Conservation (phyloP, 2,329 filamentous ascomycete species). For the Hypoxylon sp. region DNA sequence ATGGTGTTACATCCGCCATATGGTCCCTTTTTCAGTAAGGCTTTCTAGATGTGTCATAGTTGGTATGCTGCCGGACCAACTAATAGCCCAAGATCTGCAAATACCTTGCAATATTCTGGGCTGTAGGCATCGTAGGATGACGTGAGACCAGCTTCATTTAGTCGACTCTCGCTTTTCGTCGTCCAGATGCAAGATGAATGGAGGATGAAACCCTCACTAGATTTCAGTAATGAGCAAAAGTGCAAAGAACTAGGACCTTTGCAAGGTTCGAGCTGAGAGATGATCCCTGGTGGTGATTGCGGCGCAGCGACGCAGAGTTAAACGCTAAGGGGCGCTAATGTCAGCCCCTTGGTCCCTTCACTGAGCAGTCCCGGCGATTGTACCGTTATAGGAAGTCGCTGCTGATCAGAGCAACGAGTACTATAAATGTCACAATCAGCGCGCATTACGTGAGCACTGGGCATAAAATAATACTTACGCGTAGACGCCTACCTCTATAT, state of each 20-base stretch:
- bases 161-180: not conserved
- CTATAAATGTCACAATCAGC: too few species aligned
- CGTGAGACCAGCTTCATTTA: not conserved
- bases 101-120: not conserved
- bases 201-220: not conserved
- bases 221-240: too few species aligned
- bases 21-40: not conserved
- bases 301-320: too few species aligned
- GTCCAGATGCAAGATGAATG: not conserved
- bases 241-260: too few species aligned
- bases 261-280: not conserved
- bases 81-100: not conserved
- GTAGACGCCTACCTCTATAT: too few species aligned
- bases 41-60: not conserved
- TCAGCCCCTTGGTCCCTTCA: too few species aligned
- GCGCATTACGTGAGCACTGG: too few species aligned
- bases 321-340: too few species aligned
- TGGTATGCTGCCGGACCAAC: not conserved
- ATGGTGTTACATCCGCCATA: not conserved
- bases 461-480: too few species aligned
- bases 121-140: not conserved
- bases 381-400: too few species aligned
- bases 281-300: not conserved
- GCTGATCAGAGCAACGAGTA: too few species aligned
- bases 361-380: too few species aligned